phyloP scores from a whole-genome alignment of 2,329 filamentous ascomycete species.

The Podosphaera xanthii region DNA sequence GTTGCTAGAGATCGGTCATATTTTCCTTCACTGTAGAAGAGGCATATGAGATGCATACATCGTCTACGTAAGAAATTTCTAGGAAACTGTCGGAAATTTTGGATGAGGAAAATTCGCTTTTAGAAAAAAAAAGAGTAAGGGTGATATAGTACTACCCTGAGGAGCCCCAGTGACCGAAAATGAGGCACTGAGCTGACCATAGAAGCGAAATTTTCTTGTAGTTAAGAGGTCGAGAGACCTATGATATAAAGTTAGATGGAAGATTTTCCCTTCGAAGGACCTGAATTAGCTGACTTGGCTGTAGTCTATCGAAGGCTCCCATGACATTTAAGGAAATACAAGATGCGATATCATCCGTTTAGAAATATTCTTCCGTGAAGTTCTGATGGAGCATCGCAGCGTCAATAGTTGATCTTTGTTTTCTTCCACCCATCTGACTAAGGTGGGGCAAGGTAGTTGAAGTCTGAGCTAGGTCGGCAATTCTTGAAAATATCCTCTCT shows the following conservation, averaged over 20 bases:
- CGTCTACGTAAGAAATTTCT: not conserved
- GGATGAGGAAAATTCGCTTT: not conserved
- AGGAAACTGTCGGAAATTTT: not conserved
- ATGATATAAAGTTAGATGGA: not conserved
- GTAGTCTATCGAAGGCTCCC: not conserved
- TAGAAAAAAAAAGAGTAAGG: not conserved
- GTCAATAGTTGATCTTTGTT: not conserved
- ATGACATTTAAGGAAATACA: not conserved
- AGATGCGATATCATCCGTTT: not conserved
- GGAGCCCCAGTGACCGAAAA: not conserved
- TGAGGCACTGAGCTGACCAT: not conserved
- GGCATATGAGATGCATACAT: not conserved
- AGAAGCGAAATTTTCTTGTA: not conserved
- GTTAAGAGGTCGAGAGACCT: not conserved
- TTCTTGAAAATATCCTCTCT: not conserved
- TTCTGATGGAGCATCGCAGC: not conserved
- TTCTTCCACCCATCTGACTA: not conserved
- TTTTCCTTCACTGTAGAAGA: not conserved
- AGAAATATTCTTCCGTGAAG: not conserved
- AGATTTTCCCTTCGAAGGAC: not conserved
- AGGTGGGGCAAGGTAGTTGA: not conserved
- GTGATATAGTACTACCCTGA: not conserved
- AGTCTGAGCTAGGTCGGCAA: not conserved
- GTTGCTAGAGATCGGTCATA: not conserved
- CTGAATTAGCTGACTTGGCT: not conserved